A percentile compares a stretch with the other conserved stretches of the same genome.
These are phyloP conservation scores for Scenedesmus sp. DNA, from an alignment of 163 green algal genomes.

Conservation along the genomic window DNA sequence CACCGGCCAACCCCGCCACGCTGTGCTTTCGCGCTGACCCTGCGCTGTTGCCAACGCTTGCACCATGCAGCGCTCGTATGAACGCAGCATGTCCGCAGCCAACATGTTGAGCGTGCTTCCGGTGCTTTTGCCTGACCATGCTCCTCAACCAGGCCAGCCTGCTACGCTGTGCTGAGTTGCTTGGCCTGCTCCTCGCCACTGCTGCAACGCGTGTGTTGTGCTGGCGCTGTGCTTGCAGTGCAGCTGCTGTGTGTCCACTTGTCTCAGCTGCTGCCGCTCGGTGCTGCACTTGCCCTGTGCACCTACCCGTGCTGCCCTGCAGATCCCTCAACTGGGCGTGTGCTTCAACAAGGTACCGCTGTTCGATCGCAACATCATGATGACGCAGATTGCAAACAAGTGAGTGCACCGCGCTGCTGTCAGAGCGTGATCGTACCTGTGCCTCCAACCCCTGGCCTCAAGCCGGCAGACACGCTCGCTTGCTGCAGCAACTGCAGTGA, in stretches of 20 bases:
- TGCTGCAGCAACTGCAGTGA: too few relatives aligned
- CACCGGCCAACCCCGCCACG: too few relatives aligned
- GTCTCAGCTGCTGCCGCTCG: background rate
- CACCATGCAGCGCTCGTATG: too few relatives aligned
- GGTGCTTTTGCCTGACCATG: too few relatives aligned
- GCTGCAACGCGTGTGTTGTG: too few relatives aligned
- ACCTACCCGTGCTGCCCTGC: constrained; percentile 9
- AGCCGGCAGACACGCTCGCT: too few relatives aligned
- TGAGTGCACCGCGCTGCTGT: background rate
- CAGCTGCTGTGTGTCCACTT: background rate
- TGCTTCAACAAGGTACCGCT: constrained; percentile 76
- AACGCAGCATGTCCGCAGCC: constrained; percentile 3
- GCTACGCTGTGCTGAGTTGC: background rate
- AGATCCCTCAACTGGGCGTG: constrained; percentile 72
- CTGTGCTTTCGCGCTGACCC: too few relatives aligned
- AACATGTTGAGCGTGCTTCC: background rate
- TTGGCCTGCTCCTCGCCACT: background rate
- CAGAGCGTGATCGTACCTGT: background rate
- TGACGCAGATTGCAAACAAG: constrained; percentile 40
- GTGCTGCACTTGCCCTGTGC: background rate
- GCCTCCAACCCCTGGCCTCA: too few relatives aligned
- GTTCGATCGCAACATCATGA: constrained; percentile 52
- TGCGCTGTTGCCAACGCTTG: background rate
- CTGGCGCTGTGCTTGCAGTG: too few relatives aligned
- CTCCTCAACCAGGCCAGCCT: background rate